These are phyloP conservation scores for Cytidiella melzeri DNA, from an alignment of 768 basidiomycete species.

Conservation along the genomic window DNA sequence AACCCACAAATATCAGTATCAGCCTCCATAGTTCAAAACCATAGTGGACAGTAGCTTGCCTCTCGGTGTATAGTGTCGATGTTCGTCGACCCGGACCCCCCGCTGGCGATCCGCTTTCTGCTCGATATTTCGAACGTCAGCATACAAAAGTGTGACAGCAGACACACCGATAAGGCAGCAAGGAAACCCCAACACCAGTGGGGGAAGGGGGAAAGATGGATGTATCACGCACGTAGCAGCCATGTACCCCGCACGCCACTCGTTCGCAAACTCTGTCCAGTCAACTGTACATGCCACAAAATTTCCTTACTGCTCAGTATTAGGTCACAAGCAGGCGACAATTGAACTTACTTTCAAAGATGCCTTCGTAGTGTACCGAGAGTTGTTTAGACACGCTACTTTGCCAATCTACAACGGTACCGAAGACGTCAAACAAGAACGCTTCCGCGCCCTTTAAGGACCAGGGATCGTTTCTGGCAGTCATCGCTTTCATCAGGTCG, in stretches of 20 bases:
- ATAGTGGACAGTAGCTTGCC: conserved; percentile 27
- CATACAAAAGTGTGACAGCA: too few species aligned
- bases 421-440: conserved; percentile 26
- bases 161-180: too few species aligned
- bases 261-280: conserved; percentile 45
- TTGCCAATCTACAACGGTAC: conserved; percentile 29
- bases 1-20: neutral
- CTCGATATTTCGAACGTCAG: too few species aligned
- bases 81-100: conserved; percentile 42
- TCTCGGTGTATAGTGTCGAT: conserved; percentile 53
- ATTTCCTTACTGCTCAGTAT: too few species aligned
- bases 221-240: conserved; percentile 39
- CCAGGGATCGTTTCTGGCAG: neutral
- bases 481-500: too few species aligned
- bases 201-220: too few species aligned
- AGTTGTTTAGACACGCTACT: conserved; percentile 17
- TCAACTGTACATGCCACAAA: conserved; percentile 22
- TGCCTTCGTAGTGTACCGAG: neutral
- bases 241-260: conserved; percentile 53
- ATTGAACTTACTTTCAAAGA: conserved; percentile 1
- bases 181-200: too few species aligned
- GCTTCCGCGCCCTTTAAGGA: conserved; percentile 17
- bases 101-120: conserved; percentile 31
- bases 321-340: too few species aligned
- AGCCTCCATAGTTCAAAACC: neutral